A percentile compares a stretch with the other conserved stretches of the same genome.
Evolutionary conservation across 2,329 filamentous ascomycete genomes (phyloP).

Genomic region (Bipolaris bicolor): DNA sequence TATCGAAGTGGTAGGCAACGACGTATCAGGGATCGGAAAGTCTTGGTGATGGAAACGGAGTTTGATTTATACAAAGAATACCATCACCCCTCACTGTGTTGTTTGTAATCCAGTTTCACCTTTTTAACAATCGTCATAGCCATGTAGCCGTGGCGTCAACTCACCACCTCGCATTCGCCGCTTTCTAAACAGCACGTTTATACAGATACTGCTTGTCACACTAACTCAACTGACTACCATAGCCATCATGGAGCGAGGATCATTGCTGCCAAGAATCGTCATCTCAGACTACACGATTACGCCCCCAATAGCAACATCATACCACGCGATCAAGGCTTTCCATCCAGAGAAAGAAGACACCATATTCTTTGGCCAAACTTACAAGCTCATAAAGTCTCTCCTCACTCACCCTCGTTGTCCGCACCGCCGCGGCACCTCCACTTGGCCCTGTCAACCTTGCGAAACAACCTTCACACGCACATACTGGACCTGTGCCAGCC

Average conservation of each 20-base stretch:
- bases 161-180: not conserved
- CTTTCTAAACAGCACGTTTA: not conserved
- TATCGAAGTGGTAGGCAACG: slow-evolving; percentile 58
- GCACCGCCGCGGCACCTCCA: not conserved
- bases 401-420: slow-evolving; percentile 4
- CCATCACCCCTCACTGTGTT: not conserved
- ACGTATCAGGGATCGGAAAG: slow-evolving; percentile 7
- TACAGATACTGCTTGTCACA: not conserved
- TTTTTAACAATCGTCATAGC: not conserved
- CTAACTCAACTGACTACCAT: not conserved
- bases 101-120: not conserved
- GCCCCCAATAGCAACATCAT: not conserved
- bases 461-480: slow-evolving; percentile 5
- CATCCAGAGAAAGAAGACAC: not conserved
- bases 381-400: slow-evolving; percentile 21
- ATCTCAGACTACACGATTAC: slow-evolving; percentile 7
- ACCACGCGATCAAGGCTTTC: not conserved
- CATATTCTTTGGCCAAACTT: slow-evolving; percentile 12
- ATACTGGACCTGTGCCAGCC: slow-evolving; percentile 27
- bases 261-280: not conserved
- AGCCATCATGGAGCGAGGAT: not conserved
- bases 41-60: not conserved
- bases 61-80: not conserved
- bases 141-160: slow-evolving; percentile 12
- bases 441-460: slow-evolving; percentile 17